A percentile compares a stretch with the other conserved stretches of the same genome.
These are phyloP conservation scores for Lactifluus hygrophoroides DNA, from an alignment of 768 basidiomycete genomes.

Conservation along the genomic window DNA sequence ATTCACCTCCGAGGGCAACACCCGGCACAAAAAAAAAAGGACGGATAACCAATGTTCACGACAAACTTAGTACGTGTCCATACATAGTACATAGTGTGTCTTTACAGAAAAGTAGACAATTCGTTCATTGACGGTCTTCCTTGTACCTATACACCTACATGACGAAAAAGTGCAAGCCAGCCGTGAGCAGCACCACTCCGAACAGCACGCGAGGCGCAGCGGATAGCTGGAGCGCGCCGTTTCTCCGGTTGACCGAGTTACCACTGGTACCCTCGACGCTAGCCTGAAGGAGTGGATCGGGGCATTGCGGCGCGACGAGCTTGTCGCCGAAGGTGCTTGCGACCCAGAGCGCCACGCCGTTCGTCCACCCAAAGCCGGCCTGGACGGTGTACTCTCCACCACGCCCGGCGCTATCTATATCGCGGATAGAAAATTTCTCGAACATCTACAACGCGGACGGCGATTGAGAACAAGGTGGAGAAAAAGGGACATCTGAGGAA, in stretches of 20 bases:
- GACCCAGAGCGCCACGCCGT: constrained; percentile 71
- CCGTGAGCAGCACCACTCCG: not conserved
- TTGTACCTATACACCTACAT: too few relatives aligned
- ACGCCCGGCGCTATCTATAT: constrained; percentile 69
- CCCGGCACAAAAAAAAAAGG: too few relatives aligned
- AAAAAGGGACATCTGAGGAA: not conserved
- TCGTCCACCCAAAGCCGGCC: constrained; percentile 87
- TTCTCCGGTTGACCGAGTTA: not conserved
- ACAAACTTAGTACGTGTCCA: too few relatives aligned
- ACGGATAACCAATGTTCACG: too few relatives aligned
- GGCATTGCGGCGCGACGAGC: constrained; percentile 58
- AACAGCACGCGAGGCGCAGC: not conserved
- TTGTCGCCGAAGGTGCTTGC: constrained; percentile 55
- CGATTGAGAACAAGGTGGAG: not conserved
- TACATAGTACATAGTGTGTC: too few relatives aligned
- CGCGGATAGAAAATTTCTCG: constrained; percentile 75
- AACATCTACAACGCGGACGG: constrained; percentile 52
- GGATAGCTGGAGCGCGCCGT: not conserved
- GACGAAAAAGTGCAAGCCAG: not conserved
- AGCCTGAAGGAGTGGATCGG: constrained; percentile 26
- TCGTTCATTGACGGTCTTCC: too few relatives aligned
- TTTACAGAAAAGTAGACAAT: too few relatives aligned
- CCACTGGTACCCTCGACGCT: too few relatives aligned
- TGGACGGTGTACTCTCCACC: constrained; percentile 85
- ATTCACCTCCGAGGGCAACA: too few relatives aligned